phyloP scores from a whole-genome alignment of 805 yeast genomes.

The Candida fluviatilis region DNA sequence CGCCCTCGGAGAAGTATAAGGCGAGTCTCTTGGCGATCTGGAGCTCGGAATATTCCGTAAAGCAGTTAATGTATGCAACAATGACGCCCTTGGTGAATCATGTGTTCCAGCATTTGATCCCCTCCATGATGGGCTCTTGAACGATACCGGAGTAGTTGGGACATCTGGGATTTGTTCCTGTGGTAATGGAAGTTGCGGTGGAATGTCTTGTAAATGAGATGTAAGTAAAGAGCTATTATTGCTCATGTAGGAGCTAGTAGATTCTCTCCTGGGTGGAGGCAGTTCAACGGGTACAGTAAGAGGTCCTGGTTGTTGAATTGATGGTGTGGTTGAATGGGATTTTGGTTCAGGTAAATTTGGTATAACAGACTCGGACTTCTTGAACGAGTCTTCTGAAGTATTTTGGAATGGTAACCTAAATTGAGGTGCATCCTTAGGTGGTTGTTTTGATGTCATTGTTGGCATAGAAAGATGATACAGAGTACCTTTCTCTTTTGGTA shows the following conservation, averaged over 20 bases:
- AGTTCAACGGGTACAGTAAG: slow-evolving; percentile 22
- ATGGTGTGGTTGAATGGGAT: background rate
- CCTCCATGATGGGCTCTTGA: slow-evolving; percentile 31
- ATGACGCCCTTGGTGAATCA: slow-evolving; percentile 37
- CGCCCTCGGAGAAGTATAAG: slow-evolving; percentile 46
- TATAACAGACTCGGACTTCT: background rate
- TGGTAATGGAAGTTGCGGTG: slow-evolving; percentile 58
- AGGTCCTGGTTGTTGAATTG: slow-evolving; percentile 5
- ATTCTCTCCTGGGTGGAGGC: slow-evolving; percentile 17
- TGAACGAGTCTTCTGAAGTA: slow-evolving; percentile 2
- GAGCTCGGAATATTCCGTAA: slow-evolving; percentile 34
- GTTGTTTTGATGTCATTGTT: slow-evolving; percentile 12
- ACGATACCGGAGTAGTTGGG: slow-evolving; percentile 32
- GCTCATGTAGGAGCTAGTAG: slow-evolving; percentile 17
- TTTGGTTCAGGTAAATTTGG: background rate
- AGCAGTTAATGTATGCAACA: slow-evolving; percentile 37
- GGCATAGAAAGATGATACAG: slow-evolving; percentile 19
- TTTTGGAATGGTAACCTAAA: slow-evolving; percentile 75
- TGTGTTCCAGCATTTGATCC: slow-evolving; percentile 27
- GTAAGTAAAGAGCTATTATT: slow-evolving; percentile 23
- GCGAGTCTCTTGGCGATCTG: slow-evolving; percentile 35
- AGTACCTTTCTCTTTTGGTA: slow-evolving; percentile 7
- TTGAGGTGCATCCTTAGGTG: slow-evolving; percentile 40
- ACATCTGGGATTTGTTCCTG: slow-evolving; percentile 45
- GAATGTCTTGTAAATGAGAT: slow-evolving; percentile 40